Base-by-base conservation (phyloP, 2,329 filamentous ascomycete species). In the Metarhizium humberi region DNA sequence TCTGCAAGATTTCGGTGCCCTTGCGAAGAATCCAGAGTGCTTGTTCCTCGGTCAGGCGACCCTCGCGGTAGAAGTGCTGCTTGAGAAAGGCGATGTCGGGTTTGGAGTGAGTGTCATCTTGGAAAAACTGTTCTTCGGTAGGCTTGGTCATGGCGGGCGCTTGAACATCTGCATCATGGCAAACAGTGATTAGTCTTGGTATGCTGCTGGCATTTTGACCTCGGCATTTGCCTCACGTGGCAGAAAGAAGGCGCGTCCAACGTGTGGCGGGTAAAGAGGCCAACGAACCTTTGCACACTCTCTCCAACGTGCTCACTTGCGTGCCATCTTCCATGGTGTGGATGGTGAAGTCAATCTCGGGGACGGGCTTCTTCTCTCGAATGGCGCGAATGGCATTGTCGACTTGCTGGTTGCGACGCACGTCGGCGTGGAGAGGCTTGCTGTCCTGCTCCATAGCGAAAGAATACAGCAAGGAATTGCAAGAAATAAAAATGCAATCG, bases 301-400 rank as follows among this genome's bases (percentile, higher is more conserved):
- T 84, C 75, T 99, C 94, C 70, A 88, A 76, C 59, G 94, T 99
- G 83, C 84, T 97, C 70, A 99, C 94, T 76, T 96, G 90, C 54
- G 83, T 86, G 68, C 90, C 90, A 78, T 99, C 94, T 73, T 99
- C 94, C 92, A 97, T 96, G 59, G 88, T 94, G 74, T 99, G 94
- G 68, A 99, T 85, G 55, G 90, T 95, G 72, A 99, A 99, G 78
- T 99, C 94, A 67, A 99, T 97, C 79, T 97, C 92, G 56, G 94
- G 94, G 52, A 95, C 81, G 54, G 92, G 92, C 78, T 88, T 92
- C 86, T 97, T 97, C 66, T 96, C 85, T 71, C 86, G 85, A 67
- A 99, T 91, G 58, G 94, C 94, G 71, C 89, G 90, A 68, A 92
- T 87, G 64, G 90, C 88, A 82, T 90, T 92, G 76, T 96, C 90